These are phyloP conservation scores for Fusarium burgessii DNA, from an alignment of 2,329 filamentous ascomycete species.

Conservation along the genomic window DNA sequence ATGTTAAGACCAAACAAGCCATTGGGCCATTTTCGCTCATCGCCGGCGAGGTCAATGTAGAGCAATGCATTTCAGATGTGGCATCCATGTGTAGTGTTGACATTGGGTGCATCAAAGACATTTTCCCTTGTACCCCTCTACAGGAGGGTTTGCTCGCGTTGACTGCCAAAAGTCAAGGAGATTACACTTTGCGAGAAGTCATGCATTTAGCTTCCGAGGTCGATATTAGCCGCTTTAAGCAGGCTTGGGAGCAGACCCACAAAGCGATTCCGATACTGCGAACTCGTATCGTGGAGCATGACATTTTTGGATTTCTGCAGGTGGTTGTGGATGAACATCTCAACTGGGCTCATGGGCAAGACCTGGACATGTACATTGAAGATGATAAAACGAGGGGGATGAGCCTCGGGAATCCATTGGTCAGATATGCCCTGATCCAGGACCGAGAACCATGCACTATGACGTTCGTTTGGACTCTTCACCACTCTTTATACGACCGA, in stretches of 20 bases:
- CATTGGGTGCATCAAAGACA: conserved; percentile 1
- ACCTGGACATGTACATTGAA: neutral
- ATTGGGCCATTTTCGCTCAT: conserved; percentile 9
- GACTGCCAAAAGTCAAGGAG: conserved; percentile 7
- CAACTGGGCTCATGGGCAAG: neutral
- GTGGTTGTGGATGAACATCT: conserved; percentile 1
- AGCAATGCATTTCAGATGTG: conserved; percentile 1
- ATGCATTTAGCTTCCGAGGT: neutral
- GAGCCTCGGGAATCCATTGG: neutral
- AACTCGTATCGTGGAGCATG: conserved; percentile 11
- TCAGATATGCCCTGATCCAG: conserved; percentile 2
- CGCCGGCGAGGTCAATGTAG: neutral
- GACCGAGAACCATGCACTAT: neutral
- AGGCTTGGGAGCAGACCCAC: conserved; percentile 2
- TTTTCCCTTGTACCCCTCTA: conserved; percentile 8
- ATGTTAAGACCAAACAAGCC: neutral
- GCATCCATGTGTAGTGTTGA: conserved; percentile 4
- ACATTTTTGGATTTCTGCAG: conserved; percentile 1
- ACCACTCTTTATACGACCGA: conserved; percentile 15
- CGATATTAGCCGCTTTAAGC: neutral
- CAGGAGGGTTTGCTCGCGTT: conserved; percentile 14
- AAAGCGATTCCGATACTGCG: conserved; percentile 3
- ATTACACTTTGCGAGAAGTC: neutral
- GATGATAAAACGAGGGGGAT: neutral
- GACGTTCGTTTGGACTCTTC: conserved; percentile 13